These are phyloP conservation scores for Straminergon stramineum DNA, from an alignment of 225 moss, liverwort and hornwort species.

Conservation along the genomic window DNA sequence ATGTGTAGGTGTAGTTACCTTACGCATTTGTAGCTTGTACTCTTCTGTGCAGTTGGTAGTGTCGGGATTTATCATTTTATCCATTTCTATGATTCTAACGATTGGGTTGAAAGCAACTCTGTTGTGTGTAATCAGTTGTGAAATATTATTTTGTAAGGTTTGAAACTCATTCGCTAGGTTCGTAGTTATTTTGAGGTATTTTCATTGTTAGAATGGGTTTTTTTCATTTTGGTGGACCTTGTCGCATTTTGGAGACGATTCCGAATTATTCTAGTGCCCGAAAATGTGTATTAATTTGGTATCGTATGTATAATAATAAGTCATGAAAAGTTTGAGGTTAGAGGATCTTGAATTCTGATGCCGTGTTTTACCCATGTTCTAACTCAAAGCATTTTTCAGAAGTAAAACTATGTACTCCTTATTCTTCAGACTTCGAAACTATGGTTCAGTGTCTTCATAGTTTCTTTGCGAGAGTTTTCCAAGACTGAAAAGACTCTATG, in stretches of 20 bases:
- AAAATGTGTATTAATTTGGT: background rate
- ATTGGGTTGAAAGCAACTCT: background rate
- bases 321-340: too few species aligned
- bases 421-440: background rate
- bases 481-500: background rate
- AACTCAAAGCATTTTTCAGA: background rate
- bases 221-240: background rate
- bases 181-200: too few species aligned
- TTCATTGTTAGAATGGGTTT: accelerated
- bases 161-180: background rate
- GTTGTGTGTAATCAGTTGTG: background rate
- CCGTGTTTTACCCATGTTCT: background rate
- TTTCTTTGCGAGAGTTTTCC: background rate
- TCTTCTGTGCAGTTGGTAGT: background rate
- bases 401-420: background rate
- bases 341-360: background rate
- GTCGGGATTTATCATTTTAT: background rate
- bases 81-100: background rate
- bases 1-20: background rate
- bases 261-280: too few species aligned
- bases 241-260: too few species aligned
- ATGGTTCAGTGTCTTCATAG: background rate
- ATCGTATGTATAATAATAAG: too few species aligned
- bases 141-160: background rate
- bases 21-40: background rate